Evolutionary conservation across 2,329 filamentous ascomycete species (phyloP).

Genomic region (Cladosporium colombiae): DNA sequence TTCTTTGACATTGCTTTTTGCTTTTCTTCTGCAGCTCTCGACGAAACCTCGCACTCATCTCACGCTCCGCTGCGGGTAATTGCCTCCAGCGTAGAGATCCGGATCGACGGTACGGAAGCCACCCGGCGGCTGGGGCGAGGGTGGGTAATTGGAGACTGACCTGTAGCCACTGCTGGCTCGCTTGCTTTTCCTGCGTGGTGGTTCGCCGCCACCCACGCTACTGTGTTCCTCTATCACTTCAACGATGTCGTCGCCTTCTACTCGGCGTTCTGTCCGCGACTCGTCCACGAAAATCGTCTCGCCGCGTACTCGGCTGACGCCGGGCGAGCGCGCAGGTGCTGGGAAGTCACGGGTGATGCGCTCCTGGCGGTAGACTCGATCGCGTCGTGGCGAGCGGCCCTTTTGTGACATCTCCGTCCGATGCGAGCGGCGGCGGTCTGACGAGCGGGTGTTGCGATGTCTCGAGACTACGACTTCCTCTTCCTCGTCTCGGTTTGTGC

Average conservation of each 20-base stretch:
- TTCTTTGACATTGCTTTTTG: constrained; percentile 15
- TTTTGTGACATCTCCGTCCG: constrained; percentile 33
- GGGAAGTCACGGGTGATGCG: constrained; percentile 37
- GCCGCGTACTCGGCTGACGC: constrained; percentile 31
- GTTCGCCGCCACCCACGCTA: constrained; percentile 39
- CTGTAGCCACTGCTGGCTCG: constrained; percentile 49
- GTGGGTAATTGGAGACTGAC: constrained; percentile 42
- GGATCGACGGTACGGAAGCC: constrained; percentile 18
- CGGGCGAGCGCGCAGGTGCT: constrained; percentile 24
- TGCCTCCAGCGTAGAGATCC: constrained; percentile 40
- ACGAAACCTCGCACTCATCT: constrained; percentile 6
- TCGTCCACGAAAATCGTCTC: constrained; percentile 48
- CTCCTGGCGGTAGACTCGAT: constrained; percentile 37
- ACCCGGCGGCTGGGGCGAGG: constrained; percentile 19
- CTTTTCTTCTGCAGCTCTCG: not conserved
- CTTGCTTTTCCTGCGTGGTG: constrained; percentile 41
- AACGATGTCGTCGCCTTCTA: constrained; percentile 56
- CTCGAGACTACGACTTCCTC: constrained; percentile 35
- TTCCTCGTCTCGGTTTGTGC: constrained; percentile 31
- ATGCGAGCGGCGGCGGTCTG: constrained; percentile 30
- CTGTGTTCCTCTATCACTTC: constrained; percentile 61
- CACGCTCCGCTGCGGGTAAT: constrained; percentile 25
- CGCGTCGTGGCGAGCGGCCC: constrained; percentile 31
- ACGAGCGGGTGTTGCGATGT: constrained; percentile 12
- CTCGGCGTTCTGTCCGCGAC: constrained; percentile 38